Percentiles rank a stretch among this genome's conserved stretches.
Evolutionary conservation across 495 filamentous ascomycete species (phyloP).

Genomic region (Annulohypoxylon moriforme): DNA sequence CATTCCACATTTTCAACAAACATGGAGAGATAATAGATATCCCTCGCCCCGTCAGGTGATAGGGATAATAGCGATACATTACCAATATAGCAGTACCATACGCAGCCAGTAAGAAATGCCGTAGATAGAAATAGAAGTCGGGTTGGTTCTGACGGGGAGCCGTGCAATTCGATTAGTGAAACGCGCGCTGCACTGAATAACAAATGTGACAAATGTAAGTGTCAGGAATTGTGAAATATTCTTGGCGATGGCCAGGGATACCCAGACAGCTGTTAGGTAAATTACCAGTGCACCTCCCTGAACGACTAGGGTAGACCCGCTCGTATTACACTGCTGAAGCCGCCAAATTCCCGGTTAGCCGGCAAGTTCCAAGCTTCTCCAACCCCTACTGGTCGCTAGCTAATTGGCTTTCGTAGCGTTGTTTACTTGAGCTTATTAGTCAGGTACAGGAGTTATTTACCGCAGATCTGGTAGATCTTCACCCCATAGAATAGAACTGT

Average conservation of each 20-base stretch:
- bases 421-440: slow-evolving; percentile 10
- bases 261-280: background rate
- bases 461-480: background rate
- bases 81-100: slow-evolving; percentile 25
- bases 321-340: background rate
- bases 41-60: slow-evolving; percentile 25
- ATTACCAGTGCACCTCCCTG: background rate
- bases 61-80: slow-evolving; percentile 25
- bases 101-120: slow-evolving; percentile 9
- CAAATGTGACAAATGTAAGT: slow-evolving; percentile 22
- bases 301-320: background rate
- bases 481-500: background rate
- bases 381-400: background rate
- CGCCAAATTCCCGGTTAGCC: background rate
- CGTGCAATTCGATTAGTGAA: slow-evolving; percentile 35
- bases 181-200: slow-evolving; percentile 21
- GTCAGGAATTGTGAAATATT: slow-evolving; percentile 25
- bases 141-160: slow-evolving; percentile 21
- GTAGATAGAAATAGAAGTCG: slow-evolving; percentile 5
- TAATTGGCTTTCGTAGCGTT: background rate
- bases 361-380: background rate
- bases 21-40: slow-evolving; percentile 39
- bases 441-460: slow-evolving; percentile 1
- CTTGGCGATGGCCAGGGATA: slow-evolving; percentile 15
- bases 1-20: slow-evolving; percentile 48